phyloP scores from a whole-genome alignment of 345 rosid species.

The Noccaea bulbosa region DNA sequence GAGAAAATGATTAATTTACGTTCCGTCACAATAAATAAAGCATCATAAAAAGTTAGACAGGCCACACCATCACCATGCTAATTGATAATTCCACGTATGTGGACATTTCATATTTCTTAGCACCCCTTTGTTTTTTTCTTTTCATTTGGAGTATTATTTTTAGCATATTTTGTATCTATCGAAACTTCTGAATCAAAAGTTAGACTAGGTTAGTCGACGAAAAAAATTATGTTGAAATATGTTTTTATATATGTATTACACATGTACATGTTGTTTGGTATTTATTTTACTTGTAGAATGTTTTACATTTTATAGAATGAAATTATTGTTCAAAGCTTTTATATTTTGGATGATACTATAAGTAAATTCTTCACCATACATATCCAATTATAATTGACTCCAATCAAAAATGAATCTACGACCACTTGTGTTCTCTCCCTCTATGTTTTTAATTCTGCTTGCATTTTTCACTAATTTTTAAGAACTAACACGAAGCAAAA shows the following conservation, averaged over 20 bases:
- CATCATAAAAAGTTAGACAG: slow-evolving; percentile 38
- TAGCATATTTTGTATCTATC: slow-evolving; percentile 19
- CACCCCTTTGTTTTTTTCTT: slow-evolving; percentile 14
- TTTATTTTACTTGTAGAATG: not conserved
- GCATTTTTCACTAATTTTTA: not conserved
- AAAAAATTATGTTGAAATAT: not conserved
- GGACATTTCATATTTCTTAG: slow-evolving; percentile 31
- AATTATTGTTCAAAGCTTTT: not conserved
- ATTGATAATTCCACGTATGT: slow-evolving; percentile 24
- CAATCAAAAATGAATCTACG: not conserved
- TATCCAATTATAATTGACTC: not conserved
- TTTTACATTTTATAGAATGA: not conserved
- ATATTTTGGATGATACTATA: not conserved
- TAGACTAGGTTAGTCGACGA: too few species aligned
- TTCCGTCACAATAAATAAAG: slow-evolving; percentile 35
- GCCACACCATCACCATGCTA: slow-evolving; percentile 35
- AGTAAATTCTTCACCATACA: not conserved
- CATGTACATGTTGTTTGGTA: not conserved
- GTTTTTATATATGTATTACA: not conserved
- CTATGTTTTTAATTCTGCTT: not conserved
- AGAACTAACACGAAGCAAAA: not conserved
- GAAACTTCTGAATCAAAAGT: slow-evolving; percentile 19
- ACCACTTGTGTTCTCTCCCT: not conserved
- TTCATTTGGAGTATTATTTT: slow-evolving; percentile 18
- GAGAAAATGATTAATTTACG: too few species aligned